These are phyloP conservation scores for Leccinellum luteum DNA, from an alignment of 768 basidiomycete genomes.

Conservation along the genomic window DNA sequence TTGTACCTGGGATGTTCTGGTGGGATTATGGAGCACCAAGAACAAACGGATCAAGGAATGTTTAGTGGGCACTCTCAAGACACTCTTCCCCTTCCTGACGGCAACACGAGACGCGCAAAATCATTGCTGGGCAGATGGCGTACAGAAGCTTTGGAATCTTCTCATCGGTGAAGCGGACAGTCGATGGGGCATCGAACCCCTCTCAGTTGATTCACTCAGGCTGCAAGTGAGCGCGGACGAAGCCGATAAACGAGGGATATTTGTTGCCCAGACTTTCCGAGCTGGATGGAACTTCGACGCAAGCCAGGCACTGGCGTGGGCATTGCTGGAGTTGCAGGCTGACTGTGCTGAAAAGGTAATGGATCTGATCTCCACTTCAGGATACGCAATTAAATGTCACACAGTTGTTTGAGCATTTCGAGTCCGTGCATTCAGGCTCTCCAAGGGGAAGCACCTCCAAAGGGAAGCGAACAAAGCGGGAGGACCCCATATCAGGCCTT, in stretches of 20 bases:
- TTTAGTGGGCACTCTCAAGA: constrained; percentile 67
- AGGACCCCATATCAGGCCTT: constrained; percentile 59
- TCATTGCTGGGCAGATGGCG: constrained; percentile 44
- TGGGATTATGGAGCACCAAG: constrained; percentile 78
- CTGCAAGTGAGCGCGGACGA: constrained; percentile 40
- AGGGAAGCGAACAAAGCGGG: constrained; percentile 52
- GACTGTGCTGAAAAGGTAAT: constrained; percentile 70
- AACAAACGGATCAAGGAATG: constrained; percentile 75
- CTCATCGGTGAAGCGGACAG: constrained; percentile 62
- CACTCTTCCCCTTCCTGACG: constrained; percentile 70
- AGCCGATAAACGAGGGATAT: constrained; percentile 39
- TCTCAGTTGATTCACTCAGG: constrained; percentile 65
- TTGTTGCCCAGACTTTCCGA: constrained; percentile 63
- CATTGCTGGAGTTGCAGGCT: constrained; percentile 73
- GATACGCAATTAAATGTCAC: neutral
- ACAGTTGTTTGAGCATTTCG: constrained; percentile 65
- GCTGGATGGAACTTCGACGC: constrained; percentile 71
- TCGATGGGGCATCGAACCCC: constrained; percentile 60
- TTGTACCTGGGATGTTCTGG: constrained; percentile 58
- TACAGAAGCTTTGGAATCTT: constrained; percentile 51
- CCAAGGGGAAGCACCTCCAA: constrained; percentile 29
- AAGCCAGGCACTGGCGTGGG: constrained; percentile 75
- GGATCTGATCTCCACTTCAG: neutral
- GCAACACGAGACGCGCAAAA: constrained; percentile 31
- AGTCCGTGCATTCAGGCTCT: constrained; percentile 45